Conservation (phyloP, 345 rosid genomes). For the Lumnitzera racemosa region DNA sequence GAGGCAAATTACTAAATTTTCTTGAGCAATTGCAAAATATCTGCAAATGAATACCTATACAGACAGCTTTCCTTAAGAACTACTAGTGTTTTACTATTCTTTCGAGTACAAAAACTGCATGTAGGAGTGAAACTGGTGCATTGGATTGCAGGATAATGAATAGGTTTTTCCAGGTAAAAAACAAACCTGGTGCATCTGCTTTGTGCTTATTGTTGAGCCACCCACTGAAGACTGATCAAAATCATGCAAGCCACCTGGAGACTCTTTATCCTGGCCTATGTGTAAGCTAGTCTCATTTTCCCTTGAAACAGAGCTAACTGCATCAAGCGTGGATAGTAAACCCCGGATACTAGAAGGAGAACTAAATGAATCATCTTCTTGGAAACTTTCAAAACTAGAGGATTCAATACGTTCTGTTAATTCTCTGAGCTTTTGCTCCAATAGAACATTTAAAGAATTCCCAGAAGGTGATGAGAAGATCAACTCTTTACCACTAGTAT, state of each 20-base stretch:
- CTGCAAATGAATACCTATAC: too few species aligned
- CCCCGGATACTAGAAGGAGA: conserved; percentile 28
- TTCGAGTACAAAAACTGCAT: too few species aligned
- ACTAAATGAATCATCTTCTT: conserved; percentile 29
- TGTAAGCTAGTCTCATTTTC: conserved; percentile 26
- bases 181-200: conserved; percentile 57
- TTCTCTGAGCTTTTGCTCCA: conserved; percentile 76
- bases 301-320: conserved; percentile 18
- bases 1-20: too few species aligned
- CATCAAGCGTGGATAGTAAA: conserved; percentile 18
- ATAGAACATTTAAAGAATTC: conserved; percentile 49
- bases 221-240: conserved; percentile 31
- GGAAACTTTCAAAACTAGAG: conserved; percentile 35
- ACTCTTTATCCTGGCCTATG: conserved; percentile 20
- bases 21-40: too few species aligned
- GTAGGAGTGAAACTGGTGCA: background rate
- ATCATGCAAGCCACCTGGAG: conserved; percentile 21
- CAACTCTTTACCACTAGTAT: conserved; percentile 19
- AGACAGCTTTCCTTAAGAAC: too few species aligned
- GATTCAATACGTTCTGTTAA: conserved; percentile 53
- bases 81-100: too few species aligned
- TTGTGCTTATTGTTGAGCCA: conserved; percentile 6
- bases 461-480: conserved; percentile 25
- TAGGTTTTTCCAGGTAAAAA: conserved; percentile 6
- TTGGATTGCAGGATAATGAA: background rate